Evolutionary conservation across 1,139 yeast genomes (phyloP).

Genomic region (Blastobotrys indianensis): DNA sequence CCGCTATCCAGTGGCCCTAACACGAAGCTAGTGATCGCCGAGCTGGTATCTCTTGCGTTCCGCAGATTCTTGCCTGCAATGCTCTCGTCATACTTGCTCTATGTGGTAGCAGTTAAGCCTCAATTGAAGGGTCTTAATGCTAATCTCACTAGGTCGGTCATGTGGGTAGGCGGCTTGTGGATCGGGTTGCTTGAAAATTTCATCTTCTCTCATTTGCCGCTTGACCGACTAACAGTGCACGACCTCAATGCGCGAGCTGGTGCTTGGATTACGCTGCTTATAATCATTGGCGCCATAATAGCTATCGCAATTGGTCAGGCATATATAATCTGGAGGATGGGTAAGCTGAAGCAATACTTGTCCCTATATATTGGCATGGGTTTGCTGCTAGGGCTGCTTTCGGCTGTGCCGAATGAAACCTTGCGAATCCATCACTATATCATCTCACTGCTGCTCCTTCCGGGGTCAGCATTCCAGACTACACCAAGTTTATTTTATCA

Average conservation of each 20-base stretch:
- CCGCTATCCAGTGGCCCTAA: constrained; percentile 57
- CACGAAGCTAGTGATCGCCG: constrained; percentile 43
- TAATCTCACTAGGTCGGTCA: constrained; percentile 45
- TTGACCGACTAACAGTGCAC: constrained; percentile 67
- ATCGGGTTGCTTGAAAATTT: constrained; percentile 77
- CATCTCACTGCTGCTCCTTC: constrained; percentile 67
- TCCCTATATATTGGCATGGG: constrained; percentile 47
- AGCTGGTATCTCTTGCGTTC: constrained; percentile 62
- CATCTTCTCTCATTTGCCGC: constrained; percentile 82
- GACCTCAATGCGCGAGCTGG: constrained; percentile 77
- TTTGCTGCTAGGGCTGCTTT: constrained; percentile 42
- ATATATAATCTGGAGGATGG: constrained; percentile 71
- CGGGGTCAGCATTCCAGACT: constrained; percentile 62
- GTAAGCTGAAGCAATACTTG: constrained; percentile 57
- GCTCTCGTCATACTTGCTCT: constrained; percentile 66
- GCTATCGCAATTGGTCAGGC: constrained; percentile 68
- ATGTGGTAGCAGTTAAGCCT: constrained; percentile 48
- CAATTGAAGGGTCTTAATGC: constrained; percentile 30
- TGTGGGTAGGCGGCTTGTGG: constrained; percentile 85
- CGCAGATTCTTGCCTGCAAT: constrained; percentile 71
- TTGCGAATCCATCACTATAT: constrained; percentile 87
- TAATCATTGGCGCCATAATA: constrained; percentile 42
- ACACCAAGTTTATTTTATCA: constrained; percentile 73
- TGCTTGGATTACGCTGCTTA: constrained; percentile 58
- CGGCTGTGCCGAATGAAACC: constrained; percentile 60